Conservation (phyloP, 2,329 filamentous ascomycete species). For the Calonectria ilicicola region DNA sequence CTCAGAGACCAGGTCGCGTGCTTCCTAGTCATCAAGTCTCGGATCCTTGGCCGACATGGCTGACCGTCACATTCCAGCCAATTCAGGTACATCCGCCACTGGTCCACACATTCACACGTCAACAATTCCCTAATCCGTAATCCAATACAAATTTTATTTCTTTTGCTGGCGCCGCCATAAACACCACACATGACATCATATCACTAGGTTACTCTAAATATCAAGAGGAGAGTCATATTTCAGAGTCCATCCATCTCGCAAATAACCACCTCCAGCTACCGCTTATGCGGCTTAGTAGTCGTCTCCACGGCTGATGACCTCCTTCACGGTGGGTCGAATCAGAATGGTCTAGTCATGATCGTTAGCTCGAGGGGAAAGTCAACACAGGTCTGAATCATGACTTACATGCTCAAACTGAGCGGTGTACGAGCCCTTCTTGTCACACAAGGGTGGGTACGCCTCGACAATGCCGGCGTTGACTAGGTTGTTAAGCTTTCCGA, state of each 20-base stretch:
- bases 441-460: slow-evolving; percentile 88
- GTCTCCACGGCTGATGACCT: slow-evolving; percentile 87
- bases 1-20: too few relatives aligned
- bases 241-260: slow-evolving; percentile 42
- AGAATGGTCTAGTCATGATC: slow-evolving; percentile 72
- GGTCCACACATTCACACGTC: neutral
- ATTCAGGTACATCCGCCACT: neutral
- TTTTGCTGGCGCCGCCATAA: neutral
- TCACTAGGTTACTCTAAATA: slow-evolving; percentile 19
- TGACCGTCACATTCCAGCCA: neutral
- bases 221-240: slow-evolving; percentile 44
- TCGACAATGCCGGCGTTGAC: slow-evolving; percentile 88
- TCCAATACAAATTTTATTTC: neutral
- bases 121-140: neutral
- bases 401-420: slow-evolving; percentile 95
- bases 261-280: slow-evolving; percentile 12
- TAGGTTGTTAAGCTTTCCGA: slow-evolving; percentile 80
- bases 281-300: slow-evolving; percentile 72
- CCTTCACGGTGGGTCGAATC: slow-evolving; percentile 84
- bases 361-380: neutral
- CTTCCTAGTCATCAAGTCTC: neutral
- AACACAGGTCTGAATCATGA: slow-evolving; percentile 36
- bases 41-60: neutral
- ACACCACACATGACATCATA: neutral
- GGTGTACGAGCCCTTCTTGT: slow-evolving; percentile 94